Conservation (phyloP, 306 rosid genomes). For the Inga oerstediana region DNA sequence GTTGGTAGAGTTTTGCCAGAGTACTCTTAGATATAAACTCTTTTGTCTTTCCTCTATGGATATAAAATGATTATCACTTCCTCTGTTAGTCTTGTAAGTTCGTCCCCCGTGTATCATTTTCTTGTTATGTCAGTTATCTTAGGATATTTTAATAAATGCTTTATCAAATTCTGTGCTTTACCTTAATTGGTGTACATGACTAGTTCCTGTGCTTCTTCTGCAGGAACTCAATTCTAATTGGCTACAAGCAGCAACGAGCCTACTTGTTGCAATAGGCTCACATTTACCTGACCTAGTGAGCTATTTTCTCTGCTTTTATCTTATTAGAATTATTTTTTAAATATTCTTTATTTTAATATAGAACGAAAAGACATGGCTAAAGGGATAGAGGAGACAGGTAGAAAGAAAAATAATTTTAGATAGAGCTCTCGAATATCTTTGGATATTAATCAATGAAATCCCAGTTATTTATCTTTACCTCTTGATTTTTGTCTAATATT, state of each 20-base stretch:
- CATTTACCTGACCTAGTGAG: conserved; percentile 74
- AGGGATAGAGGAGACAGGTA: conserved; percentile 2
- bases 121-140: background rate
- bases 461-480: conserved; percentile 15
- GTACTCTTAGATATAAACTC: background rate
- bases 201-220: conserved; percentile 17
- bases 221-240: conserved; percentile 67
- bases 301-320: background rate
- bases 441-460: conserved; percentile 25
- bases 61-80: background rate
- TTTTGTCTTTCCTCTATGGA: background rate
- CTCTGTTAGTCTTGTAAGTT: background rate
- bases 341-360: conserved; percentile 13
- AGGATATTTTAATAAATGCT: background rate
- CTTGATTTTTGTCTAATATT: conserved; percentile 14
- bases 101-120: background rate
- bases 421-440: conserved; percentile 29
- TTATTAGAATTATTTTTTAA: background rate
- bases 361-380: conserved; percentile 23
- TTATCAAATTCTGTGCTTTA: background rate
- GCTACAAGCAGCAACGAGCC: conserved; percentile 69
- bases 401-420: conserved; percentile 14
- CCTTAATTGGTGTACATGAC: background rate
- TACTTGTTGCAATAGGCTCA: conserved; percentile 66
- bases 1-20: background rate